Base-by-base conservation (phyloP, 2,329 filamentous ascomycete genomes). In the Colletotrichum plurivorum region DNA sequence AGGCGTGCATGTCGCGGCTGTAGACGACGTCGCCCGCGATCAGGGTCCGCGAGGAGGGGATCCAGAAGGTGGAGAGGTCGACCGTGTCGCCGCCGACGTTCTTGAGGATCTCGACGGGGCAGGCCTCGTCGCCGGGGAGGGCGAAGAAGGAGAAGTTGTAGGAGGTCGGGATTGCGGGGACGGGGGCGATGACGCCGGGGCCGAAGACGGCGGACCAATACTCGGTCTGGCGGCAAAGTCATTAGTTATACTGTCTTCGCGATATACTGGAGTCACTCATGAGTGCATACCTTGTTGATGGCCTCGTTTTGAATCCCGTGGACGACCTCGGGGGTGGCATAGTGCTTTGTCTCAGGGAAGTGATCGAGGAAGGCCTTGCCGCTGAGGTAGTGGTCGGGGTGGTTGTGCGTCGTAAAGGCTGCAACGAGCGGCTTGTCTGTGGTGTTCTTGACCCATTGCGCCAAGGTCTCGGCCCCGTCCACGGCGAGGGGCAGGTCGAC, bases 311-410 rank as follows among this genome's bases (percentile, higher is more conserved):
- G 9, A 15, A 71, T 65, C 20, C 52, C 36, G 1, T 16, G 41
- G 1, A 22, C 27, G 5, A 60, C 45, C 36, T 61, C 60, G 0
- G 69, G 27, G 3, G 57, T 69, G 2, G 69, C 64, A 18, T 71
- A 69, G 52, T 56, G 66, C 51, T 69, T 64, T 9, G 39, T 46
- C 4, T 46, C 45, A 10, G 69, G 64, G 27, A 71, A 71, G 13
- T 59, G 43, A 5, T 56, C 25, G 2, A 64, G 64, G 49, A 71
- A 68, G 6, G 51, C 46, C 4, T 60, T 60, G 4, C 67, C 67
- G 15, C 67, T 67, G 27, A 67, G 63, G 16, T 70, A 63, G 27
- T 70, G 67, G 16, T 70, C 67, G 1, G 67, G 57, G 27, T 70
- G 63, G 9, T 15, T 22, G 25, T 70, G 67, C 0, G 63, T 63